A percentile compares a stretch with the other conserved stretches of the same genome.
Evolutionary conservation across 805 yeast species (phyloP).

Genomic region (Ogataea thermomethanolica): DNA sequence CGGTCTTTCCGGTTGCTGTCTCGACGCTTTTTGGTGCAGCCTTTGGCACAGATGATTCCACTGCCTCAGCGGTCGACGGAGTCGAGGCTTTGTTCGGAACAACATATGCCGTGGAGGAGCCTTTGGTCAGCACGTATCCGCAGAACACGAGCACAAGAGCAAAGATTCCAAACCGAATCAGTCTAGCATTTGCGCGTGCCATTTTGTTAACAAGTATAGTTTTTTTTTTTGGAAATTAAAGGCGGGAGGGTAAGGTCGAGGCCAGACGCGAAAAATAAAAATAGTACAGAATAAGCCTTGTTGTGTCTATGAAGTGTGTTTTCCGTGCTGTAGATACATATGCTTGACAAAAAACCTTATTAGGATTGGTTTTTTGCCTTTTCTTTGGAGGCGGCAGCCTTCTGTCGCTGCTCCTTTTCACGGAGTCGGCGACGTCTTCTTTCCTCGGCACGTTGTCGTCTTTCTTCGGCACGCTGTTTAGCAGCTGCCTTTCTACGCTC

Average conservation of each 20-base stretch:
- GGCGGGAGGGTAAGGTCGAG: slow-evolving; percentile 3
- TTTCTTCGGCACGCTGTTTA: slow-evolving; percentile 20
- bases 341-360: not conserved
- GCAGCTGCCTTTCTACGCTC: slow-evolving; percentile 17
- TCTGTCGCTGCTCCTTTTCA: slow-evolving; percentile 8
- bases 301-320: not conserved
- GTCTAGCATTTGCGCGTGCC: slow-evolving; percentile 48
- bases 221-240: slow-evolving; percentile 2
- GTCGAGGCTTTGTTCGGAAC: slow-evolving; percentile 4
- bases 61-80: slow-evolving; percentile 1
- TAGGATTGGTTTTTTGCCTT: not conserved
- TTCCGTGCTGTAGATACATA: not conserved
- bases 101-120: slow-evolving; percentile 36
- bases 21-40: slow-evolving; percentile 1
- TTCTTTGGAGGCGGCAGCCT: not conserved
- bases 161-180: slow-evolving; percentile 46
- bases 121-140: slow-evolving; percentile 46
- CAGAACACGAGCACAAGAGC: slow-evolving; percentile 44
- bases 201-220: slow-evolving; percentile 19
- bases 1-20: not conserved
- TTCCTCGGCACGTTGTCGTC: slow-evolving; percentile 24
- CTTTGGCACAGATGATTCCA: no score
- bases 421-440: slow-evolving; percentile 19
- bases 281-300: not conserved
- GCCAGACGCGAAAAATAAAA: not conserved